Conservation (phyloP, 331 rosid species). For the Malus hybrid region DNA sequence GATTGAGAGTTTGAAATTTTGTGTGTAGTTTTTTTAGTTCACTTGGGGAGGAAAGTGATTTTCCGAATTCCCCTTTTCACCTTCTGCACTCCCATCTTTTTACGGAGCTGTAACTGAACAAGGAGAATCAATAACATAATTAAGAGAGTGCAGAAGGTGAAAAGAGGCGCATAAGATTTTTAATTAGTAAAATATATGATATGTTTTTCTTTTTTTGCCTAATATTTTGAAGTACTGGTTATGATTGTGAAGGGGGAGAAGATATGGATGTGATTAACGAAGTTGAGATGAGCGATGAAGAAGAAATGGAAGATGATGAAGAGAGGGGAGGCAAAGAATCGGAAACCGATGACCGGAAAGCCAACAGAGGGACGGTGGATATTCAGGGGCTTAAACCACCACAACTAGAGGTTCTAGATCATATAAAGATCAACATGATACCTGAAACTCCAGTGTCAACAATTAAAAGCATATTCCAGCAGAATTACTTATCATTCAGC, state of each 20-base stretch:
- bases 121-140: no score
- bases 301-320: constrained; percentile 5
- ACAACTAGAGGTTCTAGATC: constrained; percentile 41
- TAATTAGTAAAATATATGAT: neutral
- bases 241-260: constrained; percentile 19
- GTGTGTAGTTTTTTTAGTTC: neutral
- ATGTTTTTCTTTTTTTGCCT: neutral
- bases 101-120: no score
- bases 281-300: constrained; percentile 47
- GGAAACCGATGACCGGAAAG: neutral
- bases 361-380: neutral
- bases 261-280: constrained; percentile 52
- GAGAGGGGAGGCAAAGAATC: constrained; percentile 5
- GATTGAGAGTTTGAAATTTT: neutral
- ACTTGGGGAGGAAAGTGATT: no score
- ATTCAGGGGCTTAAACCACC: constrained; percentile 24
- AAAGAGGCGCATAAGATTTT: no score
- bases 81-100: no score
- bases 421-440: constrained; percentile 40
- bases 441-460: constrained; percentile 59
- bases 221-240: neutral
- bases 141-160: no score
- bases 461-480: constrained; percentile 33
- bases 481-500: constrained; percentile 32
- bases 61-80: no score